Percentiles rank a stretch among this genome's conserved stretches.
Evolutionary conservation across 805 yeast species (phyloP).

Genomic region (Metschnikowia santaceciliae): DNA sequence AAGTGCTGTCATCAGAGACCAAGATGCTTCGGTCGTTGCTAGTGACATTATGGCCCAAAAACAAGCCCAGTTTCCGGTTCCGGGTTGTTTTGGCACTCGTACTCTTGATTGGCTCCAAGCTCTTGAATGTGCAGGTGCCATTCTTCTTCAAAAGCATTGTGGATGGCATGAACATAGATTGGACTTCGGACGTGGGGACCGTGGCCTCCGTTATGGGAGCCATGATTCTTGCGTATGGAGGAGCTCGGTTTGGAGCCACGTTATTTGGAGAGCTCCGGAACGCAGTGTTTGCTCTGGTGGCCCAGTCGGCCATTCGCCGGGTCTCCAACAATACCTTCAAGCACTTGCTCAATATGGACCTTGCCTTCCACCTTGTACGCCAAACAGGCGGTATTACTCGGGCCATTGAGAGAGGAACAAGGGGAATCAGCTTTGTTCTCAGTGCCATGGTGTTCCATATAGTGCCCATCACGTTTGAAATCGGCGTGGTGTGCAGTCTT

Average conservation of each 20-base stretch:
- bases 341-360: conserved; percentile 78
- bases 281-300: conserved; percentile 93
- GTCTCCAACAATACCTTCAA: conserved; percentile 86
- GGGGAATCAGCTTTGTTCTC: conserved; percentile 90
- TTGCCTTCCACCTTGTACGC: conserved; percentile 82
- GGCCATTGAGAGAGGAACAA: conserved; percentile 96
- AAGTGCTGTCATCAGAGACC: conserved; percentile 37
- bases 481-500: conserved; percentile 88
- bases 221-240: conserved; percentile 81
- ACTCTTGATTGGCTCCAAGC: conserved; percentile 72
- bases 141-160: conserved; percentile 83
- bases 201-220: conserved; percentile 63
- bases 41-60: conserved; percentile 78
- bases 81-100: conserved; percentile 75
- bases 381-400: conserved; percentile 96
- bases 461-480: conserved; percentile 88
- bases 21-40: conserved; percentile 61
- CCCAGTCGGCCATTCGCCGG: conserved; percentile 86
- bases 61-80: conserved; percentile 58
- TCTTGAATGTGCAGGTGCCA: conserved; percentile 93
- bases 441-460: conserved; percentile 98
- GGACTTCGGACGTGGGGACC: conserved; percentile 61
- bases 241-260: conserved; percentile 91
- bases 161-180: conserved; percentile 90
- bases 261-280: conserved; percentile 91